These are phyloP conservation scores for Aspergillus udagawae DNA, from an alignment of 2,329 filamentous ascomycete species.

Conservation along the genomic window DNA sequence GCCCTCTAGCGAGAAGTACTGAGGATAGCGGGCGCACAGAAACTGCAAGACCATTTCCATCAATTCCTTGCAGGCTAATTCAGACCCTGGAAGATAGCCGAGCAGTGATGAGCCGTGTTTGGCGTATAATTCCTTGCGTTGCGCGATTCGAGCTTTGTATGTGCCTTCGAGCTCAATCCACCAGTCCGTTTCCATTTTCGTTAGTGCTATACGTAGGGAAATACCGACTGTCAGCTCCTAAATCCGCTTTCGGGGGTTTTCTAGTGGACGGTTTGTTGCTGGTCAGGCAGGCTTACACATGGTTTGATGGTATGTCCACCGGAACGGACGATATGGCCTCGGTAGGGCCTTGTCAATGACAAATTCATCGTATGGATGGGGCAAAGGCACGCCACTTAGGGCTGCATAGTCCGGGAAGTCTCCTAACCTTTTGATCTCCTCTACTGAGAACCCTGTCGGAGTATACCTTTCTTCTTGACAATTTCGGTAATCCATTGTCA, in stretches of 20 bases:
- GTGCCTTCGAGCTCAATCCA: constrained; percentile 83
- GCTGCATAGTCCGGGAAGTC: constrained; percentile 75
- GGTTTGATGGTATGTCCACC: constrained; percentile 84
- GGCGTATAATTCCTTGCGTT: constrained; percentile 63
- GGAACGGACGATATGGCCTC: constrained; percentile 73
- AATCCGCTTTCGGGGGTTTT: not conserved
- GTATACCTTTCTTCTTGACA: constrained; percentile 48
- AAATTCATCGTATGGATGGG: constrained; percentile 61
- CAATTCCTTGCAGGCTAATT: constrained; percentile 76
- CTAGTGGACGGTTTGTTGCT: not conserved
- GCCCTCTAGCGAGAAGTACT: constrained; percentile 61
- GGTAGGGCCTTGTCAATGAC: constrained; percentile 64
- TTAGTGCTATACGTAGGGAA: constrained; percentile 54
- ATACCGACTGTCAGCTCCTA: not conserved
- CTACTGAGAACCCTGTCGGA: constrained; percentile 65
- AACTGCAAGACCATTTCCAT: constrained; percentile 87
- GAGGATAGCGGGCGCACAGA: constrained; percentile 71
- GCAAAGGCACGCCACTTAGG: constrained; percentile 70
- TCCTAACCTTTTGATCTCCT: constrained; percentile 66
- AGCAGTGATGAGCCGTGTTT: constrained; percentile 63
- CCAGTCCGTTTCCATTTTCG: constrained; percentile 75
- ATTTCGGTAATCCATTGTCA: constrained; percentile 37
- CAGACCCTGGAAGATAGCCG: constrained; percentile 66
- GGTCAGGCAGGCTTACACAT: constrained; percentile 63
- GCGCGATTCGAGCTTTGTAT: constrained; percentile 63